Conservation (phyloP, 1,284 basidiomycete species). For the Ceratorhiza oryzae-sativae region DNA sequence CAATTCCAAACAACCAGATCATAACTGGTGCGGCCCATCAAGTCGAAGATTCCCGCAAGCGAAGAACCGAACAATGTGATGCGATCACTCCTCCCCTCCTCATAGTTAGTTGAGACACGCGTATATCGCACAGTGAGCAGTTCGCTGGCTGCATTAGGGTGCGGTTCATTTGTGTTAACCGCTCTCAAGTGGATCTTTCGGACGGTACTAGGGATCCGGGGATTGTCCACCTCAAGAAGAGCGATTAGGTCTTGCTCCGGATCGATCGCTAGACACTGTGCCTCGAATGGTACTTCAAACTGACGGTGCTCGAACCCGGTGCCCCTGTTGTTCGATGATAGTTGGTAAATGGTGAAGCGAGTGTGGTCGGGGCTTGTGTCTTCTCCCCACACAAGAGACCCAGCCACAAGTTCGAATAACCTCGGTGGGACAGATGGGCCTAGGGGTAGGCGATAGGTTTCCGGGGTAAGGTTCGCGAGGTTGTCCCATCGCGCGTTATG, state of each 20-base stretch:
- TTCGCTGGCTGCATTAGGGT: background rate
- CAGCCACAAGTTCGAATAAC: background rate
- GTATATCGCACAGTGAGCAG: background rate
- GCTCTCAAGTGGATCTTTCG: background rate
- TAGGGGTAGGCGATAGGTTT: background rate
- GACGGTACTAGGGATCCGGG: background rate
- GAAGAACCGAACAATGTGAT: background rate
- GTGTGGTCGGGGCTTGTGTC: no score
- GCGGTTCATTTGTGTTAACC: background rate
- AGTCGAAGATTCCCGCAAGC: background rate
- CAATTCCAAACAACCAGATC: conserved; percentile 15
- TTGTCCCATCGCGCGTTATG: background rate
- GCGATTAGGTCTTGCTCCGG: conserved; percentile 15
- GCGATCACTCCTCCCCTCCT: background rate
- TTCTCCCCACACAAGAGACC: background rate
- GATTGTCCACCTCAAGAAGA: background rate
- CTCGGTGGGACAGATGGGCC: background rate
- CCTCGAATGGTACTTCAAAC: background rate
- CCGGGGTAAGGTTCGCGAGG: background rate
- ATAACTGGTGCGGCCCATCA: no score
- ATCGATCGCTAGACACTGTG: background rate
- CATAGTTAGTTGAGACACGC: background rate
- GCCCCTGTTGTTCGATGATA: conserved; percentile 1
- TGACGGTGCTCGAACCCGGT: background rate
- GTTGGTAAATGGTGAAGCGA: conserved; percentile 2